A percentile compares a stretch with the other conserved stretches of the same genome.
phyloP scores from a whole-genome alignment of 306 rosid genomes.

The Psophocarpus tetragonolobus region DNA sequence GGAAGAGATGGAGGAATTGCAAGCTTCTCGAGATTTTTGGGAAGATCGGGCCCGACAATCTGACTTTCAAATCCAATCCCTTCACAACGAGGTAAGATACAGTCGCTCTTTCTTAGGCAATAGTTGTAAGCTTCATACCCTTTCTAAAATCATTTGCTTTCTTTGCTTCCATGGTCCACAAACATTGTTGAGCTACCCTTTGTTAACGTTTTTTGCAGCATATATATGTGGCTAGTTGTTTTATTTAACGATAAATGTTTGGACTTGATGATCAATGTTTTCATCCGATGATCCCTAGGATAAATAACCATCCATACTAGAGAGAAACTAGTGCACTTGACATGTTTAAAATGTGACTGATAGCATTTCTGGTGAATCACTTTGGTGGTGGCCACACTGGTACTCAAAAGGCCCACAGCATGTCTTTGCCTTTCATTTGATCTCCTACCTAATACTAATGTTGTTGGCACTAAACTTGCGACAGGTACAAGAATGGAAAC shows the following conservation, averaged over 20 bases:
- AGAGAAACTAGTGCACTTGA: not conserved
- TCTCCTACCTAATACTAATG: no score
- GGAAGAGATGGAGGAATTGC: conserved; percentile 90
- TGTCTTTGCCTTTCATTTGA: not conserved
- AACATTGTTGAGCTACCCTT: not conserved
- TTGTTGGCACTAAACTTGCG: not conserved
- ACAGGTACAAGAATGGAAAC: conserved; percentile 89
- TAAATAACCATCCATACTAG: not conserved
- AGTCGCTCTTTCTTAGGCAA: not conserved
- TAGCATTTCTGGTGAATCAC: not conserved
- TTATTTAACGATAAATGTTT: not conserved
- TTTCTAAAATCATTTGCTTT: not conserved
- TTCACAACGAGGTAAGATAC: conserved; percentile 54
- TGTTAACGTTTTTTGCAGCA: not conserved
- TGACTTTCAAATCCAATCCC: conserved; percentile 58
- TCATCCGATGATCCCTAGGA: not conserved
- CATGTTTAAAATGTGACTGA: not conserved
- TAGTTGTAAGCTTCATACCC: not conserved
- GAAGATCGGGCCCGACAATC: conserved; percentile 69
- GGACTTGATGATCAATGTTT: not conserved
- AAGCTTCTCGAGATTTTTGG: conserved; percentile 88
- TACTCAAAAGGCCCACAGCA: not conserved
- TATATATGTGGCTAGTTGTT: not conserved
- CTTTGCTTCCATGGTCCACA: not conserved
- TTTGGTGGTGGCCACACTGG: no score